These are phyloP conservation scores for Trametopsis cervina DNA, from an alignment of 768 basidiomycete species.

Conservation along the genomic window DNA sequence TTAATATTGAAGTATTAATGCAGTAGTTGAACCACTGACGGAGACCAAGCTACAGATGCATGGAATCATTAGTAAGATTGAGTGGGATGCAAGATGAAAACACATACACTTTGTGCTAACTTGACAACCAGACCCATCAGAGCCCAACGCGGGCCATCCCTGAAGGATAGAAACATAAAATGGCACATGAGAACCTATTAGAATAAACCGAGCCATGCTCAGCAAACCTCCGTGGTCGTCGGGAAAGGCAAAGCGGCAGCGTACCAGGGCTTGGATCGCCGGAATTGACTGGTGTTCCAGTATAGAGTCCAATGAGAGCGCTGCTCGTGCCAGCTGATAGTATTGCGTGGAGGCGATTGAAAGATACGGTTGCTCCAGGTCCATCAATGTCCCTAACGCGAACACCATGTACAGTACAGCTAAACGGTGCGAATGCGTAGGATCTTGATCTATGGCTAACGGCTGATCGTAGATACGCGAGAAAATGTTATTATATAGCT, in stretches of 20 bases:
- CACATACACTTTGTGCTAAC: slow-evolving; percentile 56
- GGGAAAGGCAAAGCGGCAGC: slow-evolving; percentile 20
- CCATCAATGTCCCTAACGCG: slow-evolving; percentile 55
- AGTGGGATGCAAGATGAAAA: slow-evolving; percentile 15
- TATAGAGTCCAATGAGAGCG: slow-evolving; percentile 54
- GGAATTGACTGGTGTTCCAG: slow-evolving; percentile 57
- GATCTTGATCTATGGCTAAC: slow-evolving; percentile 27
- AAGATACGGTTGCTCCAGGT: slow-evolving; percentile 47
- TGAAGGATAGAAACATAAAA: slow-evolving; percentile 39
- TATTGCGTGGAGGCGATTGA: slow-evolving; percentile 49
- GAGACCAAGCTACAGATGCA: slow-evolving; percentile 46
- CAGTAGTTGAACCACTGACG: slow-evolving; percentile 48
- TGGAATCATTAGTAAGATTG: slow-evolving; percentile 3
- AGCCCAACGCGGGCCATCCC: slow-evolving; percentile 58
- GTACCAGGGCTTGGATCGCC: slow-evolving; percentile 60
- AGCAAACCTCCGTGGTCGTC: slow-evolving; percentile 23
- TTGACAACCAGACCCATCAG: slow-evolving; percentile 68
- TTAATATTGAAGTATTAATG: no score
- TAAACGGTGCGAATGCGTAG: slow-evolving; percentile 44
- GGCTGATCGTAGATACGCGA: slow-evolving; percentile 44
- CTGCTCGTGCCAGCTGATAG: slow-evolving; percentile 54
- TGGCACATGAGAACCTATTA: slow-evolving; percentile 48
- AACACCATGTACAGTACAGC: slow-evolving; percentile 60
- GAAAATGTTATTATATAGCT: slow-evolving; percentile 48
- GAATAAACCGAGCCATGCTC: slow-evolving; percentile 14